These are phyloP conservation scores for Fusarium mundagurra DNA, from an alignment of 2,329 filamentous ascomycete genomes.

Conservation along the genomic window DNA sequence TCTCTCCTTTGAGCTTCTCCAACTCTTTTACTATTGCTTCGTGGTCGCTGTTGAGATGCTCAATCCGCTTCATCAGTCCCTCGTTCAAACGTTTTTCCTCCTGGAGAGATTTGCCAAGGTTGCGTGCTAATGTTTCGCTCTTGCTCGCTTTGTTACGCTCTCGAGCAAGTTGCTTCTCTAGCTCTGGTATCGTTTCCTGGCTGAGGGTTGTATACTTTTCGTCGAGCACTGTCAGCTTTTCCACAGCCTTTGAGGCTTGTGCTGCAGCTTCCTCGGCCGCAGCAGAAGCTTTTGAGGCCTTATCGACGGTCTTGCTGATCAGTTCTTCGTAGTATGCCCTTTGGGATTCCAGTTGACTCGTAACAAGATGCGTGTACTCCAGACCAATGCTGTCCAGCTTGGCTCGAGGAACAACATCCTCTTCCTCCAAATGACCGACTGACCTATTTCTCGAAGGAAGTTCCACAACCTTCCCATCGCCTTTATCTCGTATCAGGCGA, in stretches of 20 bases:
- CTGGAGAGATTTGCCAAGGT: slow-evolving; percentile 77
- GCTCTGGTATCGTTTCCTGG: slow-evolving; percentile 66
- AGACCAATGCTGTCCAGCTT: slow-evolving; percentile 82
- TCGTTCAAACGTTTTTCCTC: slow-evolving; percentile 90
- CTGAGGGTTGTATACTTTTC: slow-evolving; percentile 56
- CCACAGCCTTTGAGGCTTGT: slow-evolving; percentile 59
- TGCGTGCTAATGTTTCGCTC: slow-evolving; percentile 79
- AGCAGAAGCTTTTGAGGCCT: slow-evolving; percentile 78
- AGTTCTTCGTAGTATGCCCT: slow-evolving; percentile 94
- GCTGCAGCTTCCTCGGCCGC: slow-evolving; percentile 70
- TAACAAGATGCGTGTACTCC: slow-evolving; percentile 94
- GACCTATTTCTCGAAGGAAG: slow-evolving; percentile 68
- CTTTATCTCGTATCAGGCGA: slow-evolving; percentile 91
- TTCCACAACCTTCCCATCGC: slow-evolving; percentile 91
- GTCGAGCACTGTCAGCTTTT: slow-evolving; percentile 63
- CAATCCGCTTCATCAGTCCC: slow-evolving; percentile 83
- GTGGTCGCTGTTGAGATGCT: slow-evolving; percentile 73
- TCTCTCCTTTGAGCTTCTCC: slow-evolving; percentile 67
- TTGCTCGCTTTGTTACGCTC: slow-evolving; percentile 75
- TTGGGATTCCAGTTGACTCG: slow-evolving; percentile 91
- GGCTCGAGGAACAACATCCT: slow-evolving; percentile 76
- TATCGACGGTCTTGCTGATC: slow-evolving; percentile 87
- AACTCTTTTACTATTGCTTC: slow-evolving; percentile 66
- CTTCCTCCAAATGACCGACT: slow-evolving; percentile 53
- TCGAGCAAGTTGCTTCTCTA: slow-evolving; percentile 79